Evolutionary conservation across 352 stramenopile species (phyloP), one percentile per base, ranked within the genome.

Genomic region (Phytophthora fragariaefolia): DNA sequence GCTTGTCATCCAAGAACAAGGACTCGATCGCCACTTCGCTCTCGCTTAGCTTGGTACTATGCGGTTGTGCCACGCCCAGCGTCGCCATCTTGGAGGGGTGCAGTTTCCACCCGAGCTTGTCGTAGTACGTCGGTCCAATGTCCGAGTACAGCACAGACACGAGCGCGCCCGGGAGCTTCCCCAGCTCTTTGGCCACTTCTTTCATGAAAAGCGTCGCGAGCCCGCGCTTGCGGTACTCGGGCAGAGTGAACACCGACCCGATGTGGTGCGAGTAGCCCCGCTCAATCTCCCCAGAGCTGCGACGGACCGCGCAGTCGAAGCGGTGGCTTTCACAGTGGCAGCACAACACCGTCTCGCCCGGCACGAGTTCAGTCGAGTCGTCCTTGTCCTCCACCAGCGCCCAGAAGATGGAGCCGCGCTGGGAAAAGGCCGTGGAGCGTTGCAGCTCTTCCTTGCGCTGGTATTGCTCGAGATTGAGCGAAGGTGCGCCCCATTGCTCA

Each of bases 91-190:
- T 74, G 0, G 80, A 90, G 34, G 79, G 63, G 67, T 89, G 66
- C 20, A 82, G 43, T 3, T 60, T 76, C 83, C 83, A 92, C 17
- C 83, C 82, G 17, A 89, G 74, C 2, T 62, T 71, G 56, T 84
- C 79, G 62, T 92, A 92, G 62, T 75, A 90, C n/a, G 57, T 77
- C 22, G 83, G 76, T 1, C 83, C 82, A 55, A 92, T 87, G 51
- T 90, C 81, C 26, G 83, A 90, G 56, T 89, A 91, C 9, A 92
- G 65, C 26, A 78, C 79, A 2, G 83, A 91, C 6, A 62, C 66
- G 13, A 88, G 32, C 6, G 78, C 63, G 0, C 62, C 36, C 15
- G 74, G 76, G 1, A 78, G 45, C 45, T 64, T 15, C 46, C 26
- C 40, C 53, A 89, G 57, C 3, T 76, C 63, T 32, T 65, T 65